These are phyloP conservation scores for Ophiocordyceps robertsii DNA, from an alignment of 2,329 filamentous ascomycete species.

Conservation along the genomic window DNA sequence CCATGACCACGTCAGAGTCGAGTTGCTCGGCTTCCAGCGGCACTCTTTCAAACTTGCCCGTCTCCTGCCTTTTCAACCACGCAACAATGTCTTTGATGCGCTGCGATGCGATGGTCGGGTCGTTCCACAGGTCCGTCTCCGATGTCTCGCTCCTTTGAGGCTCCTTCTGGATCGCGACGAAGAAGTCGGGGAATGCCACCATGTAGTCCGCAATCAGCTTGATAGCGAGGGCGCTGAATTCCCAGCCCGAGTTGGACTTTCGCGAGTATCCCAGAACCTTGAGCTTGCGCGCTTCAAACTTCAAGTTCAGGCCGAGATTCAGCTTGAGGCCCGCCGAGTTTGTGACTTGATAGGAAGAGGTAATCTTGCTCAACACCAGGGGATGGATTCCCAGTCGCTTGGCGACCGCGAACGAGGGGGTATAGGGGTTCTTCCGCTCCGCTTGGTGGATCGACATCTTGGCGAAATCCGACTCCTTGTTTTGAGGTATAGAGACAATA, in stretches of 20 bases:
- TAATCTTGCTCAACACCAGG: slow-evolving; percentile 86
- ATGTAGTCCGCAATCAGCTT: slow-evolving; percentile 78
- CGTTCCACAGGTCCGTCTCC: slow-evolving; percentile 76
- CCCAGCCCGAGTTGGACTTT: slow-evolving; percentile 78
- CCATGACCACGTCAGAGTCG: slow-evolving; percentile 76
- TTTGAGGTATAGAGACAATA: slow-evolving; percentile 58
- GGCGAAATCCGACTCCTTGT: slow-evolving; percentile 70
- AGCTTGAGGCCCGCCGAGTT: slow-evolving; percentile 66
- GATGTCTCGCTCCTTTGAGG: slow-evolving; percentile 73
- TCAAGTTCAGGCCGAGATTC: slow-evolving; percentile 88
- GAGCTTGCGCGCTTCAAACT: slow-evolving; percentile 89
- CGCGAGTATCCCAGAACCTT: slow-evolving; percentile 95
- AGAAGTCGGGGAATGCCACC: slow-evolving; percentile 88
- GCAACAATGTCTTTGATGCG: slow-evolving; percentile 88
- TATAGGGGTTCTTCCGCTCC: slow-evolving; percentile 61
- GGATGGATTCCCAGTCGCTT: slow-evolving; percentile 70
- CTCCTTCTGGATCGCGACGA: slow-evolving; percentile 74
- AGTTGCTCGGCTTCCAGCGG: slow-evolving; percentile 93
- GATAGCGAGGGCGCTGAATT: slow-evolving; percentile 80
- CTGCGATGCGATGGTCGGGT: slow-evolving; percentile 53
- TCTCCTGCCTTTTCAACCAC: slow-evolving; percentile 86
- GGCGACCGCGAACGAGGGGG: slow-evolving; percentile 79
- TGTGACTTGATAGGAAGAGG: slow-evolving; percentile 79
- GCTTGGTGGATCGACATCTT: slow-evolving; percentile 57
- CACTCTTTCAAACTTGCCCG: slow-evolving; percentile 88